Evolutionary conservation across 1,284 basidiomycete genomes (phyloP).

Genomic region (Taiwanofungus camphoratus): DNA sequence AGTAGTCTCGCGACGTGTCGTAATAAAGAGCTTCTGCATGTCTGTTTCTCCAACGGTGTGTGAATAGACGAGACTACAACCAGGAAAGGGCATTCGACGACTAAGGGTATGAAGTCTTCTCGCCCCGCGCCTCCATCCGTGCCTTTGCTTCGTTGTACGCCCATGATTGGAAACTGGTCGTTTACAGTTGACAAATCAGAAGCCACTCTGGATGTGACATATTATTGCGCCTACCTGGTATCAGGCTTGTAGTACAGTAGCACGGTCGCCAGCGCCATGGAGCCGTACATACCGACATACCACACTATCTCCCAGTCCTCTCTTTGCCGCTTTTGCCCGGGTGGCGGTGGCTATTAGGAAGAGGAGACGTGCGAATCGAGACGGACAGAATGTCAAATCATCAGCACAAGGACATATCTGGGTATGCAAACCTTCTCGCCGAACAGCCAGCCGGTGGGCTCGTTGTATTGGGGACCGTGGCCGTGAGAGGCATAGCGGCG

Average conservation of each 20-base stretch:
- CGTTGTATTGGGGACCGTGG: constrained; percentile 72
- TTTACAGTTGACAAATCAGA: background rate
- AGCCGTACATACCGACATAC: constrained; percentile 89
- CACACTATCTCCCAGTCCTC: constrained; percentile 88
- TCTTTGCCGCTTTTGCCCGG: constrained; percentile 80
- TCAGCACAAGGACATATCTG: background rate
- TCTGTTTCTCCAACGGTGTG: background rate
- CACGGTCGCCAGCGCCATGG: constrained; percentile 73
- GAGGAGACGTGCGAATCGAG: background rate
- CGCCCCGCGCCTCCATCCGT: constrained; percentile 85
- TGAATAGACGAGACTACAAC: background rate
- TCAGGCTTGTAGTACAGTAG: constrained; percentile 94
- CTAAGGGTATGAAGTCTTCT: constrained; percentile 67
- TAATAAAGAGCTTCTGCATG: too few relatives aligned
- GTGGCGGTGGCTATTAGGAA: constrained; percentile 55
- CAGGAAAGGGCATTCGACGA: constrained; percentile 1
- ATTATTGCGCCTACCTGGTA: constrained; percentile 64
- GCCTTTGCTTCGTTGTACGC: constrained; percentile 83
- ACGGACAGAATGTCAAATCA: background rate
- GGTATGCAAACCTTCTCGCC: constrained; percentile 76
- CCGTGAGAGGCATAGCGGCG: constrained; percentile 68
- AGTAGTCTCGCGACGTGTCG: too few relatives aligned
- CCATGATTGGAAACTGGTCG: constrained; percentile 79
- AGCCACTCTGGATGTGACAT: background rate
- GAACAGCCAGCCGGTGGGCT: constrained; percentile 84